Base-by-base conservation (phyloP, 805 yeast genomes). In the Metschnikowia orientalis region DNA sequence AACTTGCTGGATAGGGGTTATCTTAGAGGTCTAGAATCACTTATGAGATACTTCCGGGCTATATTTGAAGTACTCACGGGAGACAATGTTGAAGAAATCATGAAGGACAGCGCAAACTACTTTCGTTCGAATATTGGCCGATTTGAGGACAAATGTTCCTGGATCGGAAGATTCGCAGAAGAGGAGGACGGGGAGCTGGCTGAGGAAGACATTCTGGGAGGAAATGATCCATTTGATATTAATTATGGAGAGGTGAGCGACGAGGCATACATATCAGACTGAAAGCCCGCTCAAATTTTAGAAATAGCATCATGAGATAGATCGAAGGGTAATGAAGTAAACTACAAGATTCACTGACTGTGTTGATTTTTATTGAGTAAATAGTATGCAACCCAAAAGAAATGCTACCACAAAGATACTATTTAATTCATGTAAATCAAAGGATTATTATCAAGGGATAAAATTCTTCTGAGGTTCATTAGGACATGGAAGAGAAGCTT, bases 1-100 rank as follows among this genome's bases (percentile, higher is more conserved):
- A 59, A 67, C 7, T 53, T 60, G 23, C 79, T 86, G 2, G 99
- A 92, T 58, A 53, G 60, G 41, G 99, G 99, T 1, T 92, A 87
- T 54, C 59, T 88, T 25, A 71, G 90, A 32, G 99, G 99, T 0
- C 56, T 92, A 23, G 59, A 64, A 19, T 77, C 92, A n/a, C 66
- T 94, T 28, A 70, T 69, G n/a, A 69, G 67, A 35, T 86, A 86
- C 53, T 77, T 87, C 50, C 63, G 67, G 45, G 44, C 62, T 15
- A 75, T 87, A 43, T 85, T 81, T 62, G 52, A 60, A 26, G 65
- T 71, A 24, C 56, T 81, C 24, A 69, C 83, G 0, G 75, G 45
- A 13, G 34, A 23, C 20, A 19, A 18, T n/a, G 37, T 35, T 28
- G 41, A 34, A 18, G 34, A 71, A 6, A 50, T 50, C 18, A 56